Conservation (phyloP, 257 asterid species). For the Lavandula angustifolia region DNA sequence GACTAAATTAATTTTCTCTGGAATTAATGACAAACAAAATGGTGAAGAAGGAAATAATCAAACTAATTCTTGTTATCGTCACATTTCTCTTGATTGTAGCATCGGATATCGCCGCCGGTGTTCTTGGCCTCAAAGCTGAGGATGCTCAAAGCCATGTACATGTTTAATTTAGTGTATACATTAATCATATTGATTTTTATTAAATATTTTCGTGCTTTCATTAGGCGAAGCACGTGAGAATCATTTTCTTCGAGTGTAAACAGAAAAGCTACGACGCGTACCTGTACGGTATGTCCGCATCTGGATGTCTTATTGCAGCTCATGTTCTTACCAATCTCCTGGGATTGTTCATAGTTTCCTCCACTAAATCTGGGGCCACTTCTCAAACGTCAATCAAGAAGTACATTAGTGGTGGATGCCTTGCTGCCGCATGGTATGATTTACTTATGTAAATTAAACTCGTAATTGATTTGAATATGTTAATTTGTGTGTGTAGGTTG, state of each 20-base stretch:
- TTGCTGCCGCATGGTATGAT: conserved; percentile 58
- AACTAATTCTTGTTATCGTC: conserved; percentile 1
- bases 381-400: conserved; percentile 53
- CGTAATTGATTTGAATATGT: too few relatives aligned
- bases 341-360: conserved; percentile 57
- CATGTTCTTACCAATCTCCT: conserved; percentile 66
- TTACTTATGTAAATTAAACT: too few relatives aligned
- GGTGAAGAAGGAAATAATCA: too few relatives aligned
- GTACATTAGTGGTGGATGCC: conserved; percentile 55
- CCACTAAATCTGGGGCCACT: conserved; percentile 19
- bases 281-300: conserved; percentile 62
- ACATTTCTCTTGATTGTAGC: conserved; percentile 64
- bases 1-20: too few relatives aligned
- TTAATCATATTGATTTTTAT: too few relatives aligned
- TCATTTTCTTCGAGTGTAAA: conserved; percentile 35
- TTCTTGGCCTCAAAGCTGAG: conserved; percentile 73
- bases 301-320: conserved; percentile 49
- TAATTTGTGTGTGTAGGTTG: conserved; percentile 46
- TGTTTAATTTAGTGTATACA: too few relatives aligned
- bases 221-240: too few relatives aligned
- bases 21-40: too few relatives aligned
- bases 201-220: too few relatives aligned
- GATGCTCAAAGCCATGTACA: conserved; percentile 69
- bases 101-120: conserved; percentile 63
- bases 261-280: conserved; percentile 78